Evolutionary conservation across 768 basidiomycete genomes (phyloP), one percentile per base, ranked within the genome.

Genomic region (Chlorophyllum brunneum): DNA sequence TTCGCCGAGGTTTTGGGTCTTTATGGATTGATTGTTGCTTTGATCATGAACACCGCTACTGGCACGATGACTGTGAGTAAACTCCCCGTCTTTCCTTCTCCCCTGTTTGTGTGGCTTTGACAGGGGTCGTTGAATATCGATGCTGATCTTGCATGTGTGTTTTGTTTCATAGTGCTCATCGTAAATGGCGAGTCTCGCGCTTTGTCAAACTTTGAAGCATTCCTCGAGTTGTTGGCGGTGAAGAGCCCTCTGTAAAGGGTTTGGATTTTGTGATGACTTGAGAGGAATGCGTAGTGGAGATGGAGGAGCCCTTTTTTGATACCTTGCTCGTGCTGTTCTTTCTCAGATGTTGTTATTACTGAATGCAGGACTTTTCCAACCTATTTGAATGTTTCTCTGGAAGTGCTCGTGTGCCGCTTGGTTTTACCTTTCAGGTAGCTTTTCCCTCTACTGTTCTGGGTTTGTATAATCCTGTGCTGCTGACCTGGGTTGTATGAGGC

Each of bases 1-100:
- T 97, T 92, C 67, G 89, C 91, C 24, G 91, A 93, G 79, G 91
- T 95, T 2, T 70, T 94, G 75, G 92, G 92, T 74, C 82, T 95
- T 27, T 95, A 95, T 67, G 94, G 92, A 56, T 81, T 95, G 56
- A 95, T 95, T 64, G 93, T 95, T 58, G 93, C 94, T 13, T 83
- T 97, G 39, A 95, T 95, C 76, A 91, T 95, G 87, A 93, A 94
- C 77, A 92, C 90, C 57, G 81, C 74, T 64, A 74, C 85, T 39
- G 56, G 59, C 44, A 65, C 56, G 44, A 74, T 76, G 73, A 61
- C 47, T 18, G 68, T 70, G 57, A 40, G 59, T 58, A n/a, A n/a
- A n/a, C n/a, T n/a, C 34, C 2, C 2, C 41, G 24, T 46, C 54
- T 24, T 30, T 31, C 23, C 23, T 11, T 10, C n/a, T n/a, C n/a